Percentiles rank a stretch among this genome's conserved stretches.
Evolutionary conservation across 2,329 filamentous ascomycete genomes (phyloP).

Genomic region (Phaeosphaeriaceae sp.): DNA sequence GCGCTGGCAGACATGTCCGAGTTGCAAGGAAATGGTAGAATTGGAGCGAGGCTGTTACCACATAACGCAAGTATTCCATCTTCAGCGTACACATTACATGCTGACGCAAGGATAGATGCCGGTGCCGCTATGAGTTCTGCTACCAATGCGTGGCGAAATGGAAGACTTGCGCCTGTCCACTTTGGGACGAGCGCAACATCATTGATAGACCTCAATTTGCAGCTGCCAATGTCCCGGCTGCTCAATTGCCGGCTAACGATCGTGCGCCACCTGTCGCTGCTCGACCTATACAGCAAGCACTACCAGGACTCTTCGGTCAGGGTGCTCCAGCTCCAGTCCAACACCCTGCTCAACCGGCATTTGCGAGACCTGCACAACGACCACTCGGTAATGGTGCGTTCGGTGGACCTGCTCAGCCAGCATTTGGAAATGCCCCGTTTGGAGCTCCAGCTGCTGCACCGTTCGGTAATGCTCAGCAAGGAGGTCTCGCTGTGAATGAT

Average conservation of each 20-base stretch:
- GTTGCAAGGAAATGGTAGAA: slow-evolving; percentile 24
- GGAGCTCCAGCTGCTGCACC: no score
- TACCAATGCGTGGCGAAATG: slow-evolving; percentile 65
- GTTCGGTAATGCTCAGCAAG: no score
- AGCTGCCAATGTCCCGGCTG: not conserved
- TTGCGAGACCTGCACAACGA: no score
- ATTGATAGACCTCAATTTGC: not conserved
- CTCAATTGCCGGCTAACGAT: not conserved
- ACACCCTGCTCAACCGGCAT: no score
- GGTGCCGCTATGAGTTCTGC: slow-evolving; percentile 73
- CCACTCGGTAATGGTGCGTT: no score
- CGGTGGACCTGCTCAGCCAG: no score
- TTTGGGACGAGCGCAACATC: slow-evolving; percentile 12
- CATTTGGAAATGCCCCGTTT: no score
- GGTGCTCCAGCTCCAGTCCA: not conserved
- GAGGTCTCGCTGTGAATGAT: no score
- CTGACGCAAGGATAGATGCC: no score
- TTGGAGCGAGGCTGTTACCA: slow-evolving; percentile 19
- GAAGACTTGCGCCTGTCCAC: slow-evolving; percentile 18
- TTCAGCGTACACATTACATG: no score
- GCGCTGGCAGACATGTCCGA: slow-evolving; percentile 19
- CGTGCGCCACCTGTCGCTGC: not conserved
- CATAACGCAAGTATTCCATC: slow-evolving; percentile 26
- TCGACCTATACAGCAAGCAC: not conserved
- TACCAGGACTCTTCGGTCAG: not conserved